Percentiles rank a stretch among this genome's conserved stretches.
Conservation (phyloP, 306 rosid species). For the Cucumis sativus region Cucumber_9930_V3 NC_026656.2:12571501-12572000, state of each 20-base stretch:
- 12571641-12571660: conserved; percentile 30
- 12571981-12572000: conserved; percentile 61
- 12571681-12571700: conserved; percentile 29
- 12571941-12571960: conserved; percentile 48
- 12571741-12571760: conserved; percentile 23
- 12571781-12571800: conserved; percentile 22
- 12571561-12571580: conserved; percentile 67
- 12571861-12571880: conserved; percentile 31
- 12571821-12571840: conserved; percentile 35
- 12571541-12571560: conserved; percentile 56
- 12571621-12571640: conserved; percentile 38
- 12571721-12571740: conserved; percentile 23
- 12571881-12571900: conserved; percentile 48
- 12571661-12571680: conserved; percentile 27
- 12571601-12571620: conserved; percentile 50
- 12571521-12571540: conserved; percentile 30
- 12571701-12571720: conserved; percentile 35
- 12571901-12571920: conserved; percentile 30
- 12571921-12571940: conserved; percentile 33
- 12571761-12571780: conserved; percentile 19
- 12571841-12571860: conserved; percentile 33
- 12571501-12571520: conserved; percentile 34
- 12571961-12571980: conserved; percentile 50
- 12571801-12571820: conserved; percentile 29
- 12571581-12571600: conserved; percentile 41